Percentiles rank a stretch among this genome's conserved stretches.
These are phyloP conservation scores for Eimeria acervulina DNA, from an alignment of 169 alveolate species.

Conservation along the genomic window DNA sequence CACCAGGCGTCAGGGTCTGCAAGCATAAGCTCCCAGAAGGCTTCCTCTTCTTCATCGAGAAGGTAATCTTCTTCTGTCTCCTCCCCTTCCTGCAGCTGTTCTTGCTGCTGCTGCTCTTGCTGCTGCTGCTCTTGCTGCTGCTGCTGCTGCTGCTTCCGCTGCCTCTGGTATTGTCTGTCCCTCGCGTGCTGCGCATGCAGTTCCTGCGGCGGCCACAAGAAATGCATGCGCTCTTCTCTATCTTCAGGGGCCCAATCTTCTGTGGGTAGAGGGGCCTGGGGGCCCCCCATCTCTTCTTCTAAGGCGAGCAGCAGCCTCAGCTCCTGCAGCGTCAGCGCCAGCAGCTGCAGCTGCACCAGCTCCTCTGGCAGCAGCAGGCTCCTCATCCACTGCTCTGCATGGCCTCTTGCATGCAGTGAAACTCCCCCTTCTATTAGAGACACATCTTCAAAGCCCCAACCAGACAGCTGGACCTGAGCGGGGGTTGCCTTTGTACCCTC, in stretches of 20 bases:
- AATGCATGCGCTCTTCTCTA: background rate
- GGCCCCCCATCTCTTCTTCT: slow-evolving; percentile 60
- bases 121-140: background rate
- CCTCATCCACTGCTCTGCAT: background rate
- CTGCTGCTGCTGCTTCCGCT: background rate
- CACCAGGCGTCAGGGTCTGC: background rate
- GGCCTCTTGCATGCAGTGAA: background rate
- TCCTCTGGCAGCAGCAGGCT: slow-evolving; percentile 6
- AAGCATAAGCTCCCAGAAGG: slow-evolving; percentile 14
- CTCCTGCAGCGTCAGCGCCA: slow-evolving; percentile 9
- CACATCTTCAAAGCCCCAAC: background rate
- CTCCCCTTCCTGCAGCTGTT: background rate
- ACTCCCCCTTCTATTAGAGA: slow-evolving; percentile 4
- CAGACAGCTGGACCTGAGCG: slow-evolving; percentile 40
- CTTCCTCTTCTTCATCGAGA: slow-evolving; percentile 7
- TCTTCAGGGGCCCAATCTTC: slow-evolving; percentile 36
- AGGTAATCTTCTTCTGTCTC: background rate
- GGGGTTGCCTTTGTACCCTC: background rate
- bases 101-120: background rate
- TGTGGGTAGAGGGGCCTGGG: background rate
- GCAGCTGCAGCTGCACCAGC: background rate
- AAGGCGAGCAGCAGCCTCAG: slow-evolving; percentile 23
- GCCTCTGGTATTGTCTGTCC: background rate
- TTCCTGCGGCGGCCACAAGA: background rate
- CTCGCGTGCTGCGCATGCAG: background rate